A percentile compares a stretch with the other conserved stretches of the same genome.
These are phyloP conservation scores for Talaromyces albobiverticillius DNA, from an alignment of 2,329 filamentous ascomycete genomes.

Conservation along the genomic window DNA sequence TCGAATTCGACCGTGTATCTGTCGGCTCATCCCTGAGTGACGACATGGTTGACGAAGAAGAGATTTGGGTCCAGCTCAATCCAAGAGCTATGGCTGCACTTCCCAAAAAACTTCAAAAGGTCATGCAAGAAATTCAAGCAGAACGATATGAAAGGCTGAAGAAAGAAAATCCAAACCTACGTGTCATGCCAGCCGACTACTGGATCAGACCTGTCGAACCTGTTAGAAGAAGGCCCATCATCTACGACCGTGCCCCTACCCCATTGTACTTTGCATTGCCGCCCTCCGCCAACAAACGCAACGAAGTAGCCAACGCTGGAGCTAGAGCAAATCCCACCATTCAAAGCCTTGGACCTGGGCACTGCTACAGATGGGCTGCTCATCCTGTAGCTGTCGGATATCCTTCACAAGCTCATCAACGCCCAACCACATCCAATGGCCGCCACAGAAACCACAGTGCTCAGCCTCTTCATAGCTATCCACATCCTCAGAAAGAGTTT, in stretches of 20 bases:
- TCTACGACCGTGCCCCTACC: slow-evolving; percentile 1
- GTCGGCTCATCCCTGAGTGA: slow-evolving; percentile 7
- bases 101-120: slow-evolving; percentile 23
- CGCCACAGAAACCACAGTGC: not conserved
- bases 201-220: slow-evolving; percentile 10
- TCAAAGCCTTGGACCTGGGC: slow-evolving; percentile 9
- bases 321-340: not conserved
- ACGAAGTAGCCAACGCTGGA: not conserved
- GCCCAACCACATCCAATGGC: not conserved
- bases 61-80: slow-evolving; percentile 27
- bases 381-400: not conserved
- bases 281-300: not conserved
- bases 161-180: slow-evolving; percentile 14
- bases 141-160: slow-evolving; percentile 21
- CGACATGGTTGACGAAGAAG: slow-evolving; percentile 23
- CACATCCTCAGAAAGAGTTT: slow-evolving; percentile 2
- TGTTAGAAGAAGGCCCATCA: not conserved
- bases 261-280: slow-evolving; percentile 11
- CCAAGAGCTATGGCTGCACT: slow-evolving; percentile 24
- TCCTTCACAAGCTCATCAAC: not conserved
- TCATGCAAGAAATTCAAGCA: slow-evolving; percentile 26
- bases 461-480: not conserved
- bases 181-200: slow-evolving; percentile 19
- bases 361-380: slow-evolving; percentile 6
- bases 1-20: slow-evolving; percentile 4